Conservation (phyloP, 1,284 basidiomycete species). For the Anthracocystis panici-leucophaei region DNA sequence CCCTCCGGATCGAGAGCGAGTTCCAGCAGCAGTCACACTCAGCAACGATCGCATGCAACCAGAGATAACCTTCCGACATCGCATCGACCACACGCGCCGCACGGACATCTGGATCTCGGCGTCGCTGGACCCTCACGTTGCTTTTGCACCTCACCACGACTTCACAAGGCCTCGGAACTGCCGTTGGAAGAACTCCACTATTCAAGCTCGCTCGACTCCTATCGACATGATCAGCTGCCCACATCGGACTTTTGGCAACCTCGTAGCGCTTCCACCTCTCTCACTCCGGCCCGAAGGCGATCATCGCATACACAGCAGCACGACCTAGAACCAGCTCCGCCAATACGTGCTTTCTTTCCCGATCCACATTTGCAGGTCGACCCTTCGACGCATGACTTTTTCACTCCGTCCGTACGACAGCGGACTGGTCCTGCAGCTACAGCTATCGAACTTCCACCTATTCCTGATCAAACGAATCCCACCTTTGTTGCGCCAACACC, state of each 20-base stretch:
- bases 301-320: not conserved
- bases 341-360: not conserved
- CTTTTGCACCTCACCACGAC: conserved; percentile 31
- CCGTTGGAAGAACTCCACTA: conserved; percentile 33
- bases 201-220: conserved; percentile 16
- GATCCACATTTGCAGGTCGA: not conserved
- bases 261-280: not conserved
- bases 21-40: not conserved
- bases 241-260: conserved; percentile 17
- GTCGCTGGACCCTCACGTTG: conserved; percentile 44
- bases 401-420: conserved; percentile 30
- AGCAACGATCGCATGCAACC: not conserved
- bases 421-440: not conserved
- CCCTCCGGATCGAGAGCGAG: conserved; percentile 10
- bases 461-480: not conserved
- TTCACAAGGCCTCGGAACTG: conserved; percentile 33
- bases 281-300: not conserved
- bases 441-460: not conserved
- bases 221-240: conserved; percentile 15
- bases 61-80: not conserved
- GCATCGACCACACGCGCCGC: conserved; percentile 26
- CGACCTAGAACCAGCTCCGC: not conserved
- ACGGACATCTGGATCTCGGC: conserved; percentile 19
- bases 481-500: not conserved
- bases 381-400: conserved; percentile 19